Conservation (phyloP, 2,329 filamentous ascomycete species). For the Claviceps maximensis region DNA sequence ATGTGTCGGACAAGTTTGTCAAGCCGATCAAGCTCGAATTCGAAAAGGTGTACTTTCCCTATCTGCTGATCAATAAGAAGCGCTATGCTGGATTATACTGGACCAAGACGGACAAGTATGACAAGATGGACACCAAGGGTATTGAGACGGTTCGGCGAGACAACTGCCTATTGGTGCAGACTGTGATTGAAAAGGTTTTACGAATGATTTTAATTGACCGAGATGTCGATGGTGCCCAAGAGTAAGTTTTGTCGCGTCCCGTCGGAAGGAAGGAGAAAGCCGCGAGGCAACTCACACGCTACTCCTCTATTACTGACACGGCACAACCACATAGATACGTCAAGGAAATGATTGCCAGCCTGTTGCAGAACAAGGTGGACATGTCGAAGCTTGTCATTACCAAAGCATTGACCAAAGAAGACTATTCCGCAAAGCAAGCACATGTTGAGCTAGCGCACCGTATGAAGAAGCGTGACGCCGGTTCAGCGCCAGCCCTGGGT, state of each 20-base stretch:
- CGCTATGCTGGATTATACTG: constrained; percentile 96
- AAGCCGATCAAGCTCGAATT: constrained; percentile 99
- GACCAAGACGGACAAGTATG: constrained; percentile 87
- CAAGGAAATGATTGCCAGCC: constrained; percentile 86
- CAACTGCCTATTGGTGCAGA: constrained; percentile 91
- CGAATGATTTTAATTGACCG: constrained; percentile 91
- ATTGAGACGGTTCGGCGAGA: constrained; percentile 96
- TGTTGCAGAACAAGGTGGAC: constrained; percentile 94
- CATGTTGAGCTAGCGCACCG: constrained; percentile 1
- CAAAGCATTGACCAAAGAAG: constrained; percentile 82
- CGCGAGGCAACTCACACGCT: too few species aligned
- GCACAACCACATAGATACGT: constrained; percentile 62
- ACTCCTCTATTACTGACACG: neutral
- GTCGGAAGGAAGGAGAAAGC: neutral
- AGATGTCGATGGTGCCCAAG: constrained; percentile 81
- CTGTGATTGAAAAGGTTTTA: constrained; percentile 91
- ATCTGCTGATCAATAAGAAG: constrained; percentile 99
- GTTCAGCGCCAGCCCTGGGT: constrained; percentile 81
- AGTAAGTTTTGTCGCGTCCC: constrained; percentile 51
- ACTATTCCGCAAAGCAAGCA: constrained; percentile 61
- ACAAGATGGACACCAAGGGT: constrained; percentile 99
- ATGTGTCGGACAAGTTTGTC: constrained; percentile 81
- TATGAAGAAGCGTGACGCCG: constrained; percentile 75
- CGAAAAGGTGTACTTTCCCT: constrained; percentile 97
- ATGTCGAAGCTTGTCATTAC: constrained; percentile 99